phyloP scores from a whole-genome alignment of 495 filamentous ascomycete genomes.

The Penicillium pulvis region DNA sequence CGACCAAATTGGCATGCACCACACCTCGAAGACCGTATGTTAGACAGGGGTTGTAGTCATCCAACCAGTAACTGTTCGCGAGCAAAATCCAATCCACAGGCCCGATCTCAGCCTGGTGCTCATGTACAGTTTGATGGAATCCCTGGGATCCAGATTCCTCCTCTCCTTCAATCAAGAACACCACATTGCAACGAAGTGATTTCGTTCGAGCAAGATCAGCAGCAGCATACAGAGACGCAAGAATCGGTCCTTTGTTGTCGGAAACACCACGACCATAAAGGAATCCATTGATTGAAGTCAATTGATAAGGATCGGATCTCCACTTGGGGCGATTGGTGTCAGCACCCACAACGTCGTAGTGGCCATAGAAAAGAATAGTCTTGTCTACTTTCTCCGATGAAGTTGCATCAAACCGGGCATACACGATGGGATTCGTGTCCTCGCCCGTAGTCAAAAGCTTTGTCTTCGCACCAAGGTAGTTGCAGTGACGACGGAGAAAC shows the following conservation, averaged over 20 bases:
- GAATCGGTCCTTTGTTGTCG: slow-evolving; percentile 94
- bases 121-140: slow-evolving; percentile 76
- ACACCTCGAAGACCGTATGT: slow-evolving; percentile 96
- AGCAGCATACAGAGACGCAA: slow-evolving; percentile 90
- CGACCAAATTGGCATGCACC: slow-evolving; percentile 85
- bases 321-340: slow-evolving; percentile 76
- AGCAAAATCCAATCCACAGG: slow-evolving; percentile 89
- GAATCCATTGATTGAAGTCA: slow-evolving; percentile 86
- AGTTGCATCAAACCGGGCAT: slow-evolving; percentile 77
- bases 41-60: slow-evolving; percentile 91
- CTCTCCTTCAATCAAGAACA: slow-evolving; percentile 95
- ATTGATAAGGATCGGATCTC: slow-evolving; percentile 82
- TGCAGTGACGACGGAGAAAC: slow-evolving; percentile 85
- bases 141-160: slow-evolving; percentile 93
- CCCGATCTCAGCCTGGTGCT: slow-evolving; percentile 82
- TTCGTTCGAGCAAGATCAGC: slow-evolving; percentile 82
- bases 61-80: slow-evolving; percentile 97
- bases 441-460: slow-evolving; percentile 77
- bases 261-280: slow-evolving; percentile 95
- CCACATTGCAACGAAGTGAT: slow-evolving; percentile 76
- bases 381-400: slow-evolving; percentile 63
- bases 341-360: slow-evolving; percentile 98
- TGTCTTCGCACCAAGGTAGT: slow-evolving; percentile 83
- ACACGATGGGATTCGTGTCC: slow-evolving; percentile 83
- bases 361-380: slow-evolving; percentile 93